These are phyloP conservation scores for Oldenlandia corymbosa DNA, from an alignment of 257 asterid genomes.

Conservation along the genomic window DNA sequence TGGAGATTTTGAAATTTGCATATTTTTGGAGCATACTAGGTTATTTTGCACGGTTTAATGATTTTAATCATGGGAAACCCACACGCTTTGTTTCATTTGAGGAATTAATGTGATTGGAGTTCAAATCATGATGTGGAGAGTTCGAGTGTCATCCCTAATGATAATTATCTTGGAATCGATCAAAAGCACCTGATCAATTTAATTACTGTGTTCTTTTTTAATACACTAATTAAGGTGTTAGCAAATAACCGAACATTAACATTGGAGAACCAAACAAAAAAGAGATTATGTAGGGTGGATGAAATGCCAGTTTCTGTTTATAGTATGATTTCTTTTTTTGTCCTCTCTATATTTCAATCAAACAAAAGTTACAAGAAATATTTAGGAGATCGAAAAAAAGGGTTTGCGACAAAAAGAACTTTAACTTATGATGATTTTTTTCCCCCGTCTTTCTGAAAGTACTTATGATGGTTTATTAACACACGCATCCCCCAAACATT, in stretches of 20 bases:
- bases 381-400: no score
- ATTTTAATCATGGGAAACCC: conserved; percentile 16
- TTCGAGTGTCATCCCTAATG: conserved; percentile 15
- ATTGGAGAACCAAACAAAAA: conserved; percentile 13
- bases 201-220: conserved; percentile 7
- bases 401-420: not conserved
- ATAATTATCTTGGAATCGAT: not conserved
- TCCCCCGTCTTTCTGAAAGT: not conserved
- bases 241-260: conserved; percentile 15
- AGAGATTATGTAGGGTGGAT: conserved; percentile 15
- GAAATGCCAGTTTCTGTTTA: not conserved
- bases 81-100: conserved; percentile 11
- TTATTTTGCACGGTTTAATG: conserved; percentile 17
- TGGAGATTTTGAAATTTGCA: not conserved
- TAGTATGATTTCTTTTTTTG: not conserved
- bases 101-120: conserved; percentile 14
- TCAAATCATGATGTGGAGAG: conserved; percentile 10
- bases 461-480: no score
- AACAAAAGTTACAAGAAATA: no score
- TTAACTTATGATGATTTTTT: not conserved
- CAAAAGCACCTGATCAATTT: conserved; percentile 17
- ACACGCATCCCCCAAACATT: no score
- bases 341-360: not conserved
- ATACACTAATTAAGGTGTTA: conserved; percentile 16
- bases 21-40: conserved; percentile 28